phyloP scores from a whole-genome alignment of 352 stramenopile species.

The Aphanomyces euteiches region DNA sequence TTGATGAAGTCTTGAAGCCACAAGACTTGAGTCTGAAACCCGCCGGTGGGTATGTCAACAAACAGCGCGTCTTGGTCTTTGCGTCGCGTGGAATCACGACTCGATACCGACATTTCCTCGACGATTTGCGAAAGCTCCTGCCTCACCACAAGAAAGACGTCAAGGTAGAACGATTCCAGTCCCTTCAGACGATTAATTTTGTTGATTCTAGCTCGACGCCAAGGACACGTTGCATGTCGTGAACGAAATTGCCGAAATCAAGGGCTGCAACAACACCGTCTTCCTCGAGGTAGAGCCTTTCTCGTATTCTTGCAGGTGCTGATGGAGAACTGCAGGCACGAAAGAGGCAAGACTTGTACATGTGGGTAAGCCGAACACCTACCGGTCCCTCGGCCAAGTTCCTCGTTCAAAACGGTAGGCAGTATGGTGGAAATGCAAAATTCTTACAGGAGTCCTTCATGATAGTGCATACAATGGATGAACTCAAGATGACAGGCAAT shows the following conservation, averaged over 20 bases:
- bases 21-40: constrained; percentile 8
- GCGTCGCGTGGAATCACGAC: constrained; percentile 90
- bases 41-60: constrained; percentile 77
- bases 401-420: constrained; percentile 94
- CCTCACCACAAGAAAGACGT: constrained; percentile 99
- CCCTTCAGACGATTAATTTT: neutral
- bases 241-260: constrained; percentile 99
- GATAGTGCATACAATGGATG: constrained; percentile 99
- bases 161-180: constrained; percentile 56
- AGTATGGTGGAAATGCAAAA: too few species aligned
- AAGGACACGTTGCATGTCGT: constrained; percentile 93
- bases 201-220: constrained; percentile 72
- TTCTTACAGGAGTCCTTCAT: too few species aligned
- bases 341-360: constrained; percentile 98
- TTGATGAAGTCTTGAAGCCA: constrained; percentile 2
- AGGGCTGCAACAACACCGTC: constrained; percentile 95
- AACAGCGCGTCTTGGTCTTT: constrained; percentile 91
- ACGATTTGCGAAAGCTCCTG: constrained; percentile 96
- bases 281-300: constrained; percentile 82
- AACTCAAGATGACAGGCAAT: constrained; percentile 99
- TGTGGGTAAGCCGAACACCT: constrained; percentile 96
- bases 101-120: constrained; percentile 96
- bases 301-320: neutral
- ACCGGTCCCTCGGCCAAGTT: constrained; percentile 96
- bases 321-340: constrained; percentile 43